phyloP scores from a whole-genome alignment of 495 filamentous ascomycete genomes.

The Penicillium macrosclerotiorum region DNA sequence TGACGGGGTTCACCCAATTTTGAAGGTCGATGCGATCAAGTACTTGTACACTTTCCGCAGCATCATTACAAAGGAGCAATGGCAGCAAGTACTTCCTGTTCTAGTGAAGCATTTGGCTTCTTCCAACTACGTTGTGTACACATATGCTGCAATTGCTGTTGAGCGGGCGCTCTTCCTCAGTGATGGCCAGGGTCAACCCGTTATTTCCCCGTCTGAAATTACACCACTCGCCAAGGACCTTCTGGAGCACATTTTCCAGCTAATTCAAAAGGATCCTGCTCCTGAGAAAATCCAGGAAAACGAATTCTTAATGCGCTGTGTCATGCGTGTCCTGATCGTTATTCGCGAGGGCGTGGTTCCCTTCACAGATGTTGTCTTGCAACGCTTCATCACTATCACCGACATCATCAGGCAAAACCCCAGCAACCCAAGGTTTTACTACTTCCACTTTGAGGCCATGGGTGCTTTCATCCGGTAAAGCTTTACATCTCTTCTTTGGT shows the following conservation, averaged over 20 bases:
- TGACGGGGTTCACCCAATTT: conserved; percentile 68
- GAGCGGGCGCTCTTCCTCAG: conserved; percentile 83
- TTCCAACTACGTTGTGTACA: conserved; percentile 90
- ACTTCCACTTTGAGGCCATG: conserved; percentile 94
- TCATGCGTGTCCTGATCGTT: conserved; percentile 94
- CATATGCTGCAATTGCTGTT: conserved; percentile 91
- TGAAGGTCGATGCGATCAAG: conserved; percentile 97
- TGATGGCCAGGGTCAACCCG: conserved; percentile 66
- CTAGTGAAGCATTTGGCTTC: conserved; percentile 87
- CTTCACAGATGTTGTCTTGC: conserved; percentile 69
- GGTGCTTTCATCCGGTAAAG: conserved; percentile 84
- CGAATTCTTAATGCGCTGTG: conserved; percentile 96
- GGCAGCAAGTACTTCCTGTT: conserved; percentile 82
- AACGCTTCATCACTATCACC: conserved; percentile 81
- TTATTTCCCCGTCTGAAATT: conserved; percentile 72
- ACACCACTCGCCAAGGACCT: conserved; percentile 79
- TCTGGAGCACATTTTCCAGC: conserved; percentile 83
- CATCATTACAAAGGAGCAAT: conserved; percentile 79
- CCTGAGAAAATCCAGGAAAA: conserved; percentile 97
- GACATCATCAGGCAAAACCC: conserved; percentile 87
- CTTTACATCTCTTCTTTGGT: no score
- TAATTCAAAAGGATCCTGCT: conserved; percentile 76
- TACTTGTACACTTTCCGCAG: conserved; percentile 95
- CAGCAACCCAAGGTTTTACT: conserved; percentile 96
- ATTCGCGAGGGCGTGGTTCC: conserved; percentile 73